Evolutionary conservation across 2,329 filamentous ascomycete genomes (phyloP), one percentile per base, ranked within the genome.

Genomic region (Xylaria sp.): DNA sequence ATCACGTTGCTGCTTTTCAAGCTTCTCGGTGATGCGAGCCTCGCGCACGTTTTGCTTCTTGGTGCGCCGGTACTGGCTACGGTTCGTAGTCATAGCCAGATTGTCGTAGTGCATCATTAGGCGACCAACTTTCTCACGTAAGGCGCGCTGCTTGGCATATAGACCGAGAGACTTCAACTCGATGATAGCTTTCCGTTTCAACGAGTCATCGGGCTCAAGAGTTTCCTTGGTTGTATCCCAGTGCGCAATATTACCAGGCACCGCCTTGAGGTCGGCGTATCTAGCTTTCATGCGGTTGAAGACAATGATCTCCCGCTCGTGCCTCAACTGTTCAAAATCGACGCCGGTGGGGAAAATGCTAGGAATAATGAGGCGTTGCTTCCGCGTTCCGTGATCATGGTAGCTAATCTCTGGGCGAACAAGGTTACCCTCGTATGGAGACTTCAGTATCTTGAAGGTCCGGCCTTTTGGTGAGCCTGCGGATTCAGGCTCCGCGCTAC

Each of bases 1-100:
- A 72, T 97, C 93, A 52, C 94, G 91, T 72, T 99, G 94, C 72
- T 99, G 92, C 77, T 97, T 97, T 83, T 99, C 94, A 1, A 99
- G 85, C 75, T 97, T 99, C 82, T 99, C 94, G 0, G 94, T 99
- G 62, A 99, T 95, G 52, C 93, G 89, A 52, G 94, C 94, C 75
- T 99, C 94, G 34, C 93, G 88, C 45, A 97, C 82, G 45, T 89
- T 96, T 73, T 97, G 93, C 78, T 97, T 97, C 87, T 99, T 99
- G 79, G 94, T 89, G 46, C 94, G 88, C 34, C 94, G 89, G 72
- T 97, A 97, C 67, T 88, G 84, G 48, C 90, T 88, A 46, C 94
- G 87, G 70, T 99, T 99, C 1, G 92, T 93, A 1, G 93, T 97
- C 90, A 97, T 97, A 41, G 92, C 93, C 22, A 97, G 84, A 66